Evolutionary conservation across 108 stramenopile genomes (phyloP), one percentile per base, ranked within the genome.

Genomic region (Pseudonitzschia delicatissima): DNA sequence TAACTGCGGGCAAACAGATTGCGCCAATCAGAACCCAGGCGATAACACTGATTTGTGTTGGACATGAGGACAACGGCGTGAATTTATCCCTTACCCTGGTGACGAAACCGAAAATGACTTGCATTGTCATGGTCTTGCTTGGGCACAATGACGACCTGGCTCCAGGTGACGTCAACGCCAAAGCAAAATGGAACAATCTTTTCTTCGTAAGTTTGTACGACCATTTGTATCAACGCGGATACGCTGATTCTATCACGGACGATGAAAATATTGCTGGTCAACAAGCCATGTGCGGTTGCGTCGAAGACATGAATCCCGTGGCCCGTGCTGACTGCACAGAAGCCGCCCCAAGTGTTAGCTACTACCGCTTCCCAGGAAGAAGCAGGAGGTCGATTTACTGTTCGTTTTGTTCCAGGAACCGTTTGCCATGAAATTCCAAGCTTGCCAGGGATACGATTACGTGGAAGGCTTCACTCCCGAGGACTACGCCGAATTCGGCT

Each of bases 201-300:
- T 82, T 82, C 40, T 82, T 64, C 50, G 68, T 82, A 3, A 69
- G 67, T 57, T 73, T 79, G 78, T 82, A 79, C 66, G 82, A 82
- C 64, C 82, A 82, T 62, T 68, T 82, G 76, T 59, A 79, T 57
- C 15, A 33, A 17, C 72, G 80, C 3, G 80, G 80, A 26, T 81
- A 81, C 47, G 80, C 74, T 18, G 44, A 74, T 32, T 74, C 74
- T 29, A 64, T 77, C 31, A 42, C 40, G 11, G 40, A 42, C 15
- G 40, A 42, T 42, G 13, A 11, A 42, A 15, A 15, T 1, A 42
- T 42, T 42, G 69, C 68, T 55, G 77, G 73, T 28, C 73, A 69
- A 29, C 31, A 20, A 15, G 75, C 79, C 32, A 80, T 80, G 79
- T 80, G 79, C 63, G 79, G 60, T 1, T 80, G 74, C 52, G 69